Base-by-base conservation (phyloP, 1,139 yeast species). In the Candida sp. region DNA sequence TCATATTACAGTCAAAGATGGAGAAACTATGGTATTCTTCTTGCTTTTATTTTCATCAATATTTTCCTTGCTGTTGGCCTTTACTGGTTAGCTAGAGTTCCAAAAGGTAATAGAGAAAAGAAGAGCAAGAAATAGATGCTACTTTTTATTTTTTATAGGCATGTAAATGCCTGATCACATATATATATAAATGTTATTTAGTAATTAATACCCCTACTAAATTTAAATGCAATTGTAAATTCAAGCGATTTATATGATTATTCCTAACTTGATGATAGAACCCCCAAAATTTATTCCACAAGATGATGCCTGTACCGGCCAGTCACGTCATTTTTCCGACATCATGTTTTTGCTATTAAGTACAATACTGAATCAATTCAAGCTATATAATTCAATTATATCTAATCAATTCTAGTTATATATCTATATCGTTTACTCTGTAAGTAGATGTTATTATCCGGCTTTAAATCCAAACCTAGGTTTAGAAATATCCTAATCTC, bases 21-120 rank as follows among this genome's bases (percentile, higher is more conserved):
- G 86, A 77, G 91, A 72, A 79, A 85, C 59, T 72, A 72, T 49
- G 93, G 93, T 59, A 73, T 83, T 44, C 77, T 79, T 50, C 60
- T 64, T 45, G 55, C 59, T 3, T 66, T 61, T 58, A 79, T 80
- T 49, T 63, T 63, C 34, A 69, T 86, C 60, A 83, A 87, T 58
- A 66, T 78, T 40, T 45, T 61, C 34, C 70, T 68, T 23, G 77
- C 85, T 7, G 58, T 84, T 23, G 60, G 75, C 58, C 64, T 86
- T 44, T 87, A 86, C 66, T 87, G 87, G 83, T 62, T 84, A 41
- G 79, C 81, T n/a, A 81, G 96, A 70, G 95, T 87, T 46, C 95
- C 95, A 49, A 71, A 68, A 52, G 64, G 66, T 27, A 52, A 48
- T 43, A 55, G 64, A 53, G 49, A 52, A 39, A 59, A 59, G 53